Percentiles rank a stretch among this genome's conserved stretches.
These are phyloP conservation scores for Pythium rhizo-oryzae DNA, from an alignment of 352 stramenopile species.

Conservation along the genomic window DNA sequence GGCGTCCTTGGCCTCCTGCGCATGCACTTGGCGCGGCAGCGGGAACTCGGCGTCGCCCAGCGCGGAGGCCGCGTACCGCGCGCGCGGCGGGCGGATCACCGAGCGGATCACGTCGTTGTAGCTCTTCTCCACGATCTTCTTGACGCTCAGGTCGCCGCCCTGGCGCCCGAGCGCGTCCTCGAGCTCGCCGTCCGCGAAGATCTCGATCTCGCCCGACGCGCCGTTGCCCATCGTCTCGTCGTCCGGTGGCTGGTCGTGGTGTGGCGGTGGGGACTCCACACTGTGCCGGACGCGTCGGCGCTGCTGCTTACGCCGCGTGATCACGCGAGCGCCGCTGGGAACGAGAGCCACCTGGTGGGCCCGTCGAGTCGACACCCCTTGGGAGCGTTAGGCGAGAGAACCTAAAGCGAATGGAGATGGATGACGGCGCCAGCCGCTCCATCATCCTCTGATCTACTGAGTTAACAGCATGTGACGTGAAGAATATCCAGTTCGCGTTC, in stretches of 20 bases:
- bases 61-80: slow-evolving; percentile 48
- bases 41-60: slow-evolving; percentile 58
- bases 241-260: too few relatives aligned
- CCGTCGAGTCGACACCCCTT: background rate
- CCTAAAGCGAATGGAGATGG: background rate
- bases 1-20: background rate
- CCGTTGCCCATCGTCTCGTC: slow-evolving; percentile 89
- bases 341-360: too few relatives aligned
- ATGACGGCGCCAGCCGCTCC: background rate
- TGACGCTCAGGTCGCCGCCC: slow-evolving; percentile 72
- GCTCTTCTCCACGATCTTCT: slow-evolving; percentile 70
- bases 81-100: slow-evolving; percentile 73
- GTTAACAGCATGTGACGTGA: background rate
- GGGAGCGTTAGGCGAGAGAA: background rate
- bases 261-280: background rate
- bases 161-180: slow-evolving; percentile 70
- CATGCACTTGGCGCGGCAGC: slow-evolving; percentile 28
- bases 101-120: slow-evolving; percentile 79
- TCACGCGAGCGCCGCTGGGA: too few relatives aligned
- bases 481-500: background rate
- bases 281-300: too few relatives aligned
- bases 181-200: slow-evolving; percentile 82
- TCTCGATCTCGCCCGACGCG: slow-evolving; percentile 72
- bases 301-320: too few relatives aligned
- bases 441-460: slow-evolving; percentile 11